phyloP scores from a whole-genome alignment of 2,329 filamentous ascomycete genomes.

The Metarhizium rileyi region DNA sequence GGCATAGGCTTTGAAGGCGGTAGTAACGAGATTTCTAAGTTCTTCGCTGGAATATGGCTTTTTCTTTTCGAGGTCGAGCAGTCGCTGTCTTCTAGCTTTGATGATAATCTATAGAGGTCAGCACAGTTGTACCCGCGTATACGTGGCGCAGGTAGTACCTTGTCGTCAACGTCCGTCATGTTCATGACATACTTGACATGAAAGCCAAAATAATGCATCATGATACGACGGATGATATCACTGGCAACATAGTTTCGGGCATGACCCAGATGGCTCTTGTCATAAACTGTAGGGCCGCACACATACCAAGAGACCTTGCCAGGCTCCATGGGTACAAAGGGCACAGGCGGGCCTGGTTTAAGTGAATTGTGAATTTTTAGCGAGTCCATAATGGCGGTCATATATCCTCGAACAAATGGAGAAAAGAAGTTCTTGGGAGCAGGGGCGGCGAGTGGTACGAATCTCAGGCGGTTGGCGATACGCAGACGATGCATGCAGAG shows the following conservation, averaged over 20 bases:
- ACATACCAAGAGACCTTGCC: conserved; percentile 77
- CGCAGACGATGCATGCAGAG: conserved; percentile 28
- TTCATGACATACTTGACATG: conserved; percentile 86
- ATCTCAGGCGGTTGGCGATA: conserved; percentile 18
- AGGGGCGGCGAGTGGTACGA: conserved; percentile 15
- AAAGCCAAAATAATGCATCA: conserved; percentile 75
- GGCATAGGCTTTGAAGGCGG: conserved; percentile 47
- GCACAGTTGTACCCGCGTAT: background rate
- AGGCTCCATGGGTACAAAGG: conserved; percentile 63
- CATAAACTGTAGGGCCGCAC: conserved; percentile 80
- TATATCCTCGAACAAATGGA: conserved; percentile 22
- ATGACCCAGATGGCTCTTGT: conserved; percentile 73
- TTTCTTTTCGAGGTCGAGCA: conserved; percentile 70
- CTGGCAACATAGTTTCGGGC: conserved; percentile 86
- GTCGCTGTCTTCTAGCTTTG: conserved; percentile 63
- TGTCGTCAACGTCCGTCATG: conserved; percentile 77
- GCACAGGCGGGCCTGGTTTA: conserved; percentile 58
- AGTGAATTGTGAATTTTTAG: conserved; percentile 76
- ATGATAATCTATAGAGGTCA: conserved; percentile 39
- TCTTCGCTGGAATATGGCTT: conserved; percentile 47
- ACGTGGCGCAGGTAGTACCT: conserved; percentile 31
- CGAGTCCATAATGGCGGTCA: conserved; percentile 36
- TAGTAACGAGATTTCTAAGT: conserved; percentile 35
- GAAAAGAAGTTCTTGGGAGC: conserved; percentile 16
- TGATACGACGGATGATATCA: conserved; percentile 75